Evolutionary conservation across 768 basidiomycete genomes (phyloP), one percentile per base, ranked within the genome.

Genomic region (Hemileccinum impolitum): DNA sequence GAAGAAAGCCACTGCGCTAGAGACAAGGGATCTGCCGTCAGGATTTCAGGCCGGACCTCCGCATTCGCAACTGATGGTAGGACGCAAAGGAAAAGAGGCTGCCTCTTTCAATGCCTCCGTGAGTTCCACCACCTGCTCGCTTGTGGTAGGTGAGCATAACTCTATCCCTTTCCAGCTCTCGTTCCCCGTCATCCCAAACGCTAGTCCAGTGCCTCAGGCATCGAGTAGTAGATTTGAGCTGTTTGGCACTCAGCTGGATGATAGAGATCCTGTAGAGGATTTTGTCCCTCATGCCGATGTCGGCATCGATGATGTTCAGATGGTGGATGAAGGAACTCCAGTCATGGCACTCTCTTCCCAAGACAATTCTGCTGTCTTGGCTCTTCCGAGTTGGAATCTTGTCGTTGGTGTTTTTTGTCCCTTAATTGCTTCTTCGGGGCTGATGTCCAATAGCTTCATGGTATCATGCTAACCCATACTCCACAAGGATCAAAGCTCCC

Each of bases 381-480:
- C 72, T 35, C 69, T 70, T 42, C 67, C 75, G 12, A 77, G 80
- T 51, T 79, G 79, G 79, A 76, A 72, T 50, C 69, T 71, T 15
- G 77, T 83, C 72, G 86, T 87, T 61, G 18, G 67, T 63, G 8
- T 55, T 31, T 17, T 35, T 10, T 10, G 25, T 14, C 25, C 19
- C n/a, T 45, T 43, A 44, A 34, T 35, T 19, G 15, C 21, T 34
- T 51, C 32, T 34, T 34, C 25, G 25, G 28, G 41, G 40, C 43
- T 57, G 32, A 58, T 15, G 15, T 45, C 11, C 19, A 12, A 32
- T 37, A 89, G 87, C 66, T 87, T 40, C 79, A 77, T 53, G 73
- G 77, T 36, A 71, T 84, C 25, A 63, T 88, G n/a, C 58, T 87
- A 45, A 79, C 77, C 0, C 87, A 89, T 63, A 69, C 70, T 3